These are phyloP conservation scores for Castanea mollissima DNA, from an alignment of 306 rosid genomes.

Conservation along the genomic window DNA sequence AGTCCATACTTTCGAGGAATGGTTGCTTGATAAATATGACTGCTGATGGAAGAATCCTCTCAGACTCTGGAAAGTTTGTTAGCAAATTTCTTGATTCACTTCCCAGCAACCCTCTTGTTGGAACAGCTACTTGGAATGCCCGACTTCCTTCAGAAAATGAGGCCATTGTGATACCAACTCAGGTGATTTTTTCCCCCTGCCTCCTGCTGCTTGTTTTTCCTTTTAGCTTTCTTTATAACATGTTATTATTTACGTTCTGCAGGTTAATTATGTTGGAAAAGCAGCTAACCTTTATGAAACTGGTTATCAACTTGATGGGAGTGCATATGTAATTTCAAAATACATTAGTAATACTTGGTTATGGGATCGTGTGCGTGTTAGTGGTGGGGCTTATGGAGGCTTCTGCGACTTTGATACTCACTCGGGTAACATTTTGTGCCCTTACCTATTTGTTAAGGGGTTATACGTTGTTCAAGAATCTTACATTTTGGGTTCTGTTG, in stretches of 20 bases:
- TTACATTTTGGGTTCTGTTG: slow-evolving; percentile 23
- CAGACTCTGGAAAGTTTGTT: slow-evolving; percentile 48
- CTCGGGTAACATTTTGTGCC: slow-evolving; percentile 51
- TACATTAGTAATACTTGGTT: slow-evolving; percentile 90
- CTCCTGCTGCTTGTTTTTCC: slow-evolving; percentile 1
- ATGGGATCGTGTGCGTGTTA: slow-evolving; percentile 98
- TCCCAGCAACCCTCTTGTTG: slow-evolving; percentile 56
- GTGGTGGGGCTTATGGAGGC: slow-evolving; percentile 99
- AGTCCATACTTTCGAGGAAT: slow-evolving; percentile 64
- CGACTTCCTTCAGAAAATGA: slow-evolving; percentile 66
- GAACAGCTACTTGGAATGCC: slow-evolving; percentile 52
- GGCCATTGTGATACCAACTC: slow-evolving; percentile 91
- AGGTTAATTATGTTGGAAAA: slow-evolving; percentile 98
- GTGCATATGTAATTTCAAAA: slow-evolving; percentile 91
- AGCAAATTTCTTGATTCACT: slow-evolving; percentile 75
- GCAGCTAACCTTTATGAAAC: slow-evolving; percentile 78
- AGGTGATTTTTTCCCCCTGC: slow-evolving; percentile 48
- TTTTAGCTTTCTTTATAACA: slow-evolving; percentile 9
- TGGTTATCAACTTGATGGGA: slow-evolving; percentile 83
- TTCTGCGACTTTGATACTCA: slow-evolving; percentile 96
- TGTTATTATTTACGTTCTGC: slow-evolving; percentile 30
- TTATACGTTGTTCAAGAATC: slow-evolving; percentile 22
- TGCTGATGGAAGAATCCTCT: slow-evolving; percentile 68
- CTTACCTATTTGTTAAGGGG: slow-evolving; percentile 5
- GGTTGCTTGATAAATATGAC: slow-evolving; percentile 83